Evolutionary conservation across 1,284 basidiomycete genomes (phyloP), one percentile per base, ranked within the genome.

Genomic region (Papiliotrema flavescens): DNA sequence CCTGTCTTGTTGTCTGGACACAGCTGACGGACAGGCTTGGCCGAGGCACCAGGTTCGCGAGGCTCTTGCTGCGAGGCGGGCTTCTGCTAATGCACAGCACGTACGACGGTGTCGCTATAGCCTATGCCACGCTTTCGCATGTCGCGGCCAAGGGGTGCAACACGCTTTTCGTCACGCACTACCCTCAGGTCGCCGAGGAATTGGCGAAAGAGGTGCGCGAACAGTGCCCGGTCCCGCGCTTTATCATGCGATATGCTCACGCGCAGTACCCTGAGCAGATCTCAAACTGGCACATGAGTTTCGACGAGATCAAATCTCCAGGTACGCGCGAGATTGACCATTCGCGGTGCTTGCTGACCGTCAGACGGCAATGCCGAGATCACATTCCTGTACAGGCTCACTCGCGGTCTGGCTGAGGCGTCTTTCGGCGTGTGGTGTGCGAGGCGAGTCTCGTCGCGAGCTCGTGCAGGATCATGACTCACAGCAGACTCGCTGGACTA

Each of bases 91-190:
- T 8, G 14, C 26, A 45, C 47, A 69, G 67, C 45, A 75, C 75
- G 2, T 73, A 71, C 45, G 75, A 77, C 52, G 75, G 75, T 15
- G 73, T 75, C 8, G 75, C 75, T 7, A 74, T 75, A n/a, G 72
- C 71, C 4, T 71, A 91, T 54, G 73, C 89, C 1, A 87, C 88
- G 0, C 78, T 95, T 47, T 83, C 89, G 47, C 83, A 91, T 56
- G 80, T 95, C 3, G 80, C 88, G 2, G 74, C 72, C 0, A 81
- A 81, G 24, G 81, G 81, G 59, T 87, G 87, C 78, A 89, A 88
- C 71, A 90, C 90, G 0, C 76, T 95, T n/a, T 96, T 96, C 72
- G 92, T 95, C 62, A 96, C 92, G 0, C 92, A 96, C 69, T 96
- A 94, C 66, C 91, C 91, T 1, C 79, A 72, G 47, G 69, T 79